A percentile compares a stretch with the other conserved stretches of the same genome.
phyloP scores from a whole-genome alignment of 1,284 basidiomycete genomes.

The Ceratorhiza oryzae-sativae region DNA sequence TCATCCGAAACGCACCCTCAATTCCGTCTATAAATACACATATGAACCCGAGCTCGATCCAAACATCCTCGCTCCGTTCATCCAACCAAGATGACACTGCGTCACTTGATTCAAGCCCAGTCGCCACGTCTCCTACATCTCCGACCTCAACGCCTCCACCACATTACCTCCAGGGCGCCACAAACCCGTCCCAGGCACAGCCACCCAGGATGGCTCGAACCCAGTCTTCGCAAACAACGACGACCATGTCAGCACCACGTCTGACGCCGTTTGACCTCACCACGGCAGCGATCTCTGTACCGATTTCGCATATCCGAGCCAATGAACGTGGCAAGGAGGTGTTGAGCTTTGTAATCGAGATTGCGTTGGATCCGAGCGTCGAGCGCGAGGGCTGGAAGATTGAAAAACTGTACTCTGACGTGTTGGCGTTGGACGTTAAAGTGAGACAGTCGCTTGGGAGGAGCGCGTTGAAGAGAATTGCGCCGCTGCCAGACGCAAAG shows the following conservation, averaged over 20 bases:
- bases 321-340: conserved; percentile 90
- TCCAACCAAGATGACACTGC: conserved; percentile 25
- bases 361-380: conserved; percentile 56
- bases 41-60: conserved; percentile 13
- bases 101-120: conserved; percentile 24
- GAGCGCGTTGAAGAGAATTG: conserved; percentile 79
- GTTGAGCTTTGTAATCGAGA: conserved; percentile 75
- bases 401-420: conserved; percentile 93
- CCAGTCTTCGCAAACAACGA: conserved; percentile 32
- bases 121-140: conserved; percentile 31
- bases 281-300: conserved; percentile 52
- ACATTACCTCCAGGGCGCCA: background rate
- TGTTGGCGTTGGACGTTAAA: conserved; percentile 76
- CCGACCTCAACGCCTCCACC: conserved; percentile 17
- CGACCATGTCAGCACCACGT: conserved; percentile 71
- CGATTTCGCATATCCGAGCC: conserved; percentile 77
- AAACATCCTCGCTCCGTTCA: conserved; percentile 15
- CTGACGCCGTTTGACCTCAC: conserved; percentile 49
- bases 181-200: conserved; percentile 16
- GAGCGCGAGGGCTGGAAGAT: conserved; percentile 82
- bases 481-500: conserved; percentile 84
- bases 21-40: conserved; percentile 22
- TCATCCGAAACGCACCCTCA: conserved; percentile 37
- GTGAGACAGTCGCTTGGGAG: conserved; percentile 68
- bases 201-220: conserved; percentile 36